Evolutionary conservation across 768 basidiomycete species (phyloP).

Genomic region (Pulveroboletus sp.): DNA sequence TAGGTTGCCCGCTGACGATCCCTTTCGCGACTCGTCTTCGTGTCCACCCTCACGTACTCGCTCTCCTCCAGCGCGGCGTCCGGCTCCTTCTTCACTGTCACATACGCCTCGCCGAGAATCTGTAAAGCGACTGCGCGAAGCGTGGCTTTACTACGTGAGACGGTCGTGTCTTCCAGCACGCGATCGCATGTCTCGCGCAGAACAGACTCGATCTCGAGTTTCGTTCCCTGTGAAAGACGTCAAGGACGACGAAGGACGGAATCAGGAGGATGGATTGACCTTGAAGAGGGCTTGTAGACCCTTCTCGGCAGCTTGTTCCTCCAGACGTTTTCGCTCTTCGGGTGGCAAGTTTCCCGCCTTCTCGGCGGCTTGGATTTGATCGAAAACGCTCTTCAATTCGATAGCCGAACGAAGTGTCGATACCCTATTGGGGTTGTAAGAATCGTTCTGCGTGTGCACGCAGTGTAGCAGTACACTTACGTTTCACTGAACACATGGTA

Average conservation of each 20-base stretch:
- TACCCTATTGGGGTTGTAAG: slow-evolving; percentile 47
- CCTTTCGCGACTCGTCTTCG: slow-evolving; percentile 55
- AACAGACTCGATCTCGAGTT: slow-evolving; percentile 87
- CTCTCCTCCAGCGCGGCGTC: slow-evolving; percentile 48
- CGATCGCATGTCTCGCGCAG: slow-evolving; percentile 86
- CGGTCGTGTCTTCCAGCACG: slow-evolving; percentile 55
- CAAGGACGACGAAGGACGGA: neutral
- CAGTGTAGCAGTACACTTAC: slow-evolving; percentile 41
- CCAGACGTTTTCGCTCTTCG: slow-evolving; percentile 77
- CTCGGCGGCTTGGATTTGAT: slow-evolving; percentile 89
- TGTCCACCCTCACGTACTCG: slow-evolving; percentile 83
- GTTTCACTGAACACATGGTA: slow-evolving; percentile 94
- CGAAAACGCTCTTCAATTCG: slow-evolving; percentile 85
- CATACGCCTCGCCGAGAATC: slow-evolving; percentile 78
- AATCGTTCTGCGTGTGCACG: neutral
- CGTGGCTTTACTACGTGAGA: slow-evolving; percentile 55
- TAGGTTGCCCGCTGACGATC: slow-evolving; percentile 29
- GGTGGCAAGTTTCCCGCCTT: slow-evolving; percentile 73
- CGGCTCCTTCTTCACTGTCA: slow-evolving; percentile 62
- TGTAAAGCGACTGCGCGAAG: slow-evolving; percentile 79
- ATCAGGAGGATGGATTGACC: slow-evolving; percentile 35
- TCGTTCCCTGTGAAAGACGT: slow-evolving; percentile 58
- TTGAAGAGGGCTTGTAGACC: slow-evolving; percentile 89
- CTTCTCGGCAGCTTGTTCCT: slow-evolving; percentile 92
- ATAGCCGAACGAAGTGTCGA: slow-evolving; percentile 84